A percentile compares a stretch with the other conserved stretches of the same genome.
These are phyloP conservation scores for Odonthalia washingtoniensis DNA, from an alignment of 31 red algal genomes.

Conservation along the genomic window DNA sequence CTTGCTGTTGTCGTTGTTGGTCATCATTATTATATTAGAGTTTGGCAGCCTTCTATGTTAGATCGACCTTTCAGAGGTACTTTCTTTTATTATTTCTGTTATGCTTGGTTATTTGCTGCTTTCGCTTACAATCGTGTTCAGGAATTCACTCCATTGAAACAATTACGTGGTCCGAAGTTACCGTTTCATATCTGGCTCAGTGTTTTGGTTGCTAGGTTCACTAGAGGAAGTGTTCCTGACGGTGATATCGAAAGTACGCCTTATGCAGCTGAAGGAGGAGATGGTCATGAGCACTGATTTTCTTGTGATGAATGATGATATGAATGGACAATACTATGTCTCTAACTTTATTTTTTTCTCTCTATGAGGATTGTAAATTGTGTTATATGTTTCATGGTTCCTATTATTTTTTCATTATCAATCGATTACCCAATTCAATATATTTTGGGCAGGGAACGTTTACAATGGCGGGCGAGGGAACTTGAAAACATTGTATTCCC, in stretches of 20 bases:
- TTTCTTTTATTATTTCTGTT: constrained; percentile 84
- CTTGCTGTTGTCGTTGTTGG: constrained; percentile 80
- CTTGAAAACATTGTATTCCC: no score
- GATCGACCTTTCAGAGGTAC: constrained; percentile 71
- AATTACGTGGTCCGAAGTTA: constrained; percentile 75
- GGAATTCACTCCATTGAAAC: constrained; percentile 78
- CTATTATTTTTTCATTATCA: no score
- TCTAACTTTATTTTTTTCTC: no score
- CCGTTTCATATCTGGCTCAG: constrained; percentile 68
- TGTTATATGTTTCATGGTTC: no score
- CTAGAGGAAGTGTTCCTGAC: constrained; percentile 64
- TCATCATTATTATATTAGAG: constrained; percentile 86
- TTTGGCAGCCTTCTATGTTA: constrained; percentile 78
- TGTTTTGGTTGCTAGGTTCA: constrained; percentile 70
- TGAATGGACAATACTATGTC: no score
- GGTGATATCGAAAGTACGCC: constrained; percentile 74
- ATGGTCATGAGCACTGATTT: constrained; percentile 70
- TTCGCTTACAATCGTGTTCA: constrained; percentile 82
- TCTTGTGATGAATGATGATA: no score
- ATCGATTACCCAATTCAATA: no score
- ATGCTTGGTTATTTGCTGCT: constrained; percentile 73
- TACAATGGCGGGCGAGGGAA: no score
- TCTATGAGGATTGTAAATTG: no score
- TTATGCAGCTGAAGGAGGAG: constrained; percentile 39
- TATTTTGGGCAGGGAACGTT: no score